Percentiles rank a stretch among this genome's conserved stretches.
These are phyloP conservation scores for Bruguiera hainesii DNA, from an alignment of 441 rosid species.

Conservation along the genomic window DNA sequence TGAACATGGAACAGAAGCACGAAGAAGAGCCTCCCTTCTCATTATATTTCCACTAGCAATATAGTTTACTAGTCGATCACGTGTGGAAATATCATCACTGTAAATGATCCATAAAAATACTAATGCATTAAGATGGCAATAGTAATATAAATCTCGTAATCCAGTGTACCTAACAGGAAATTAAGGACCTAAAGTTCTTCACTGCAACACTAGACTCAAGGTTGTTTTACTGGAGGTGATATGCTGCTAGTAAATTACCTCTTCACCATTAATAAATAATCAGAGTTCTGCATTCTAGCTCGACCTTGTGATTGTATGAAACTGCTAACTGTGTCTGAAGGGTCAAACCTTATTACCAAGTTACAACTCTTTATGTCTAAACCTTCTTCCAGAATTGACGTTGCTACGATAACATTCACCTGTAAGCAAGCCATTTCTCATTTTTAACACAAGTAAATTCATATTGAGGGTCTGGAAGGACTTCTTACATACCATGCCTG, in stretches of 20 bases:
- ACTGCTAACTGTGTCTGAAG: conserved; percentile 68
- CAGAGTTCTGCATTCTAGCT: conserved; percentile 85
- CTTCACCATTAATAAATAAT: conserved; percentile 70
- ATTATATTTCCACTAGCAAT: conserved; percentile 64
- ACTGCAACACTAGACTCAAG: too few species aligned
- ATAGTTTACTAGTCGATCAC: conserved; percentile 50
- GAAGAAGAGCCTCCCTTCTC: conserved; percentile 69
- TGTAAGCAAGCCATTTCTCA: conserved; percentile 22
- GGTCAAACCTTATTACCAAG: conserved; percentile 81
- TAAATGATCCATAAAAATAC: conserved; percentile 14
- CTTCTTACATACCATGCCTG: conserved; percentile 57
- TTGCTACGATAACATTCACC: conserved; percentile 83
- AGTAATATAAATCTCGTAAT: neutral
- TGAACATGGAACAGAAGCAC: conserved; percentile 57
- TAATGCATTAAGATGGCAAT: neutral
- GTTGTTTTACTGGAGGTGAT: too few species aligned
- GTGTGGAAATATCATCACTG: conserved; percentile 54
- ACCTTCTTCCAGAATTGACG: conserved; percentile 95
- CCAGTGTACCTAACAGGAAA: neutral
- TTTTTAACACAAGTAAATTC: conserved; percentile 15
- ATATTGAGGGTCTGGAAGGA: conserved; percentile 2
- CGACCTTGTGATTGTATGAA: conserved; percentile 95
- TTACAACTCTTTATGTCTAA: conserved; percentile 90
- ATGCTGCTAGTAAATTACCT: conserved; percentile 27
- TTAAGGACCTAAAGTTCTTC: neutral